These are phyloP conservation scores for Melanomma pulvis-pyrius DNA, from an alignment of 495 filamentous ascomycete species.

Conservation along the genomic window DNA sequence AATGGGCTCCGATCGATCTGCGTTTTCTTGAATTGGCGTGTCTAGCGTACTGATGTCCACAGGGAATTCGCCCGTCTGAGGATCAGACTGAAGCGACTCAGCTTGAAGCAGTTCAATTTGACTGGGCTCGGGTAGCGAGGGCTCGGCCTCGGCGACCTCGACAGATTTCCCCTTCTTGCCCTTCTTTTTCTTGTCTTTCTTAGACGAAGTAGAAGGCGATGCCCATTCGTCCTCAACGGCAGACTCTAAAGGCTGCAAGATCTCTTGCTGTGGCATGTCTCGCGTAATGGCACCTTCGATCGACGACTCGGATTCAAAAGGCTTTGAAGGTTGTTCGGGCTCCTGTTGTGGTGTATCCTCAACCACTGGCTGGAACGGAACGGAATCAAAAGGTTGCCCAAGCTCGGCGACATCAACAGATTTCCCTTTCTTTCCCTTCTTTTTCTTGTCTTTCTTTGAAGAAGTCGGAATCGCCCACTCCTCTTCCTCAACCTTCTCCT, in stretches of 20 bases:
- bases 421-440: slow-evolving; percentile 14
- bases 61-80: neutral
- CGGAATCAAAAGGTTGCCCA: neutral
- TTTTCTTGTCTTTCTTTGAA: slow-evolving; percentile 14
- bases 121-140: neutral
- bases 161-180: slow-evolving; percentile 20
- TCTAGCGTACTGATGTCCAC: neutral
- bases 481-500: neutral
- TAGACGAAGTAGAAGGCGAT: neutral
- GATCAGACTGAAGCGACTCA: neutral
- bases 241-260: neutral
- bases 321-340: neutral
- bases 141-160: neutral
- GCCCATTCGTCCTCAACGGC: neutral
- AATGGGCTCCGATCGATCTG: neutral
- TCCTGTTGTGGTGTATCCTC: too few species aligned
- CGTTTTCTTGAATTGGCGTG: neutral
- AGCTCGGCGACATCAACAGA: neutral
- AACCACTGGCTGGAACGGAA: neutral
- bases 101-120: too few species aligned
- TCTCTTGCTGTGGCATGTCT: neutral
- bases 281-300: neutral
- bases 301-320: neutral
- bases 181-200: neutral
- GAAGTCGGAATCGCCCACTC: neutral